Evolutionary conservation across 2,329 filamentous ascomycete genomes (phyloP).

Genomic region (Fusarium abutilonis): DNA sequence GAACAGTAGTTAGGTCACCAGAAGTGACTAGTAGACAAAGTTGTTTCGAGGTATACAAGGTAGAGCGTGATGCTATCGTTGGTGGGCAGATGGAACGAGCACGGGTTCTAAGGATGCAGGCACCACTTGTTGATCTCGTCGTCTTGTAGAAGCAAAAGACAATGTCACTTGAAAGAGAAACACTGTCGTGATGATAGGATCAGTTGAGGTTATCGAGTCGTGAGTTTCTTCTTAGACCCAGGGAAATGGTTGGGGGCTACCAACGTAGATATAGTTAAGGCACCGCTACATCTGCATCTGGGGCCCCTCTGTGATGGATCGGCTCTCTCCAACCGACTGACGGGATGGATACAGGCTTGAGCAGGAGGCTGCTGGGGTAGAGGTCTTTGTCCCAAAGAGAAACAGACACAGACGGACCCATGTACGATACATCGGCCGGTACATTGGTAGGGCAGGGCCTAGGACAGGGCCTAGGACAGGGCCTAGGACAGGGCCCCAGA

Average conservation of each 20-base stretch:
- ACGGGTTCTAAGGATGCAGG: constrained; percentile 17
- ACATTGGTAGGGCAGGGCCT: constrained; percentile 31
- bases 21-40: not conserved
- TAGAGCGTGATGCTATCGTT: constrained; percentile 3
- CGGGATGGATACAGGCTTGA: constrained; percentile 36
- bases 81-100: not conserved
- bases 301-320: constrained; percentile 42
- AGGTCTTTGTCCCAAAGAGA: constrained; percentile 14
- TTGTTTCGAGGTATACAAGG: constrained; percentile 13
- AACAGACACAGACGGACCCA: constrained; percentile 5
- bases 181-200: constrained; percentile 9
- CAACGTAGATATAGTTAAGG: constrained; percentile 47
- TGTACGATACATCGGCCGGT: constrained; percentile 34
- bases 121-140: constrained; percentile 20
- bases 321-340: constrained; percentile 38
- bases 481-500: constrained; percentile 5
- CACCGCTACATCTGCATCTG: constrained; percentile 43
- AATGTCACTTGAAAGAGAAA: constrained; percentile 25
- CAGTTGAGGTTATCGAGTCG: constrained; percentile 29
- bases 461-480: constrained; percentile 14
- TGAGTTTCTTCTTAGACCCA: constrained; percentile 35
- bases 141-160: constrained; percentile 17
- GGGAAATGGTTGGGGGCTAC: constrained; percentile 38
- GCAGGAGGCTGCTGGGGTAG: constrained; percentile 32
- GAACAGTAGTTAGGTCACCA: constrained; percentile 7